Percentiles rank a stretch among this genome's conserved stretches.
Conservation (phyloP, 148 eudicot species). For the Amaranthus hypochondriacus region DNA sequence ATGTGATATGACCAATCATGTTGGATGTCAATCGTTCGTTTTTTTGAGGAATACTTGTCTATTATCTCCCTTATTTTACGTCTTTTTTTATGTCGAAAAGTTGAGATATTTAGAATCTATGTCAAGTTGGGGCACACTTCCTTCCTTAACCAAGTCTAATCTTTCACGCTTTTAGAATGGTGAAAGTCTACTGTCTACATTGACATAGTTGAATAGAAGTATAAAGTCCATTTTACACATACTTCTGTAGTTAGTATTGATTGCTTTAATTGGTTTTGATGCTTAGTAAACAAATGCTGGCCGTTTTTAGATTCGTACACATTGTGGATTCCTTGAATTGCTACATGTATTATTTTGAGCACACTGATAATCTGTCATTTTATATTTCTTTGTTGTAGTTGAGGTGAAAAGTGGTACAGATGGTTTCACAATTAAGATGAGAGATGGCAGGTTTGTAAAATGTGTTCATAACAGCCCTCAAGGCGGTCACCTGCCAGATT, state of each 20-base stretch:
- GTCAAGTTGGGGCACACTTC: neutral
- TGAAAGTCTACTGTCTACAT: neutral
- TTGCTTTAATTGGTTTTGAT: neutral
- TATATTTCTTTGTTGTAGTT: slow-evolving; percentile 37
- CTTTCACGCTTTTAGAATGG: neutral
- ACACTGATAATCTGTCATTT: neutral
- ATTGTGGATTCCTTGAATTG: neutral
- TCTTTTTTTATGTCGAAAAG: neutral
- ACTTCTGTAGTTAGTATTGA: neutral
- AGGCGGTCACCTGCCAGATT: slow-evolving; percentile 81
- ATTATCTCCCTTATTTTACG: neutral
- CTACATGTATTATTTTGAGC: slow-evolving; percentile 1
- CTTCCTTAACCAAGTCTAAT: neutral
- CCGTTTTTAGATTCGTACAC: neutral
- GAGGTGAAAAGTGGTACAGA: slow-evolving; percentile 88
- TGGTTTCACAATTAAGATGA: slow-evolving; percentile 85
- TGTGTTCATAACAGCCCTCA: slow-evolving; percentile 87
- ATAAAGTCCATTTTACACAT: neutral
- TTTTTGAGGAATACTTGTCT: neutral
- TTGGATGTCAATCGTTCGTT: no score
- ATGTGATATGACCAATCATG: no score
- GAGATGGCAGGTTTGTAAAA: slow-evolving; percentile 71
- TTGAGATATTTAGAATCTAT: neutral
- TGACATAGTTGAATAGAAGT: neutral
- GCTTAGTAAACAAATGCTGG: neutral